Percentiles rank a stretch among this genome's conserved stretches.
phyloP scores from a whole-genome alignment of 257 asterid genomes.

The Solanum neorickii region DNA sequence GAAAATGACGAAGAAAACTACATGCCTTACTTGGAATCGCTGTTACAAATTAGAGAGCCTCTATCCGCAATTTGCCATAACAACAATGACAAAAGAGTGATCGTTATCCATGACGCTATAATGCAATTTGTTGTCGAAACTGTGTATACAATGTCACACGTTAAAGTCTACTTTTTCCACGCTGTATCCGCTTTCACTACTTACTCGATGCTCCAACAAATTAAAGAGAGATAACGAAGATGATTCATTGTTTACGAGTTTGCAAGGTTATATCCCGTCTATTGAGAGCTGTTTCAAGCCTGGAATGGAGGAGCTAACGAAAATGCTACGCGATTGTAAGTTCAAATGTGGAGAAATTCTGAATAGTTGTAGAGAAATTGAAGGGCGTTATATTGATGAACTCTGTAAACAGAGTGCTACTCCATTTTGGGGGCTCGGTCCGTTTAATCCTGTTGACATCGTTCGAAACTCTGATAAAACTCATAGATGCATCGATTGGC shows the following conservation, averaged over 20 bases:
- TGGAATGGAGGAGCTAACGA: not conserved
- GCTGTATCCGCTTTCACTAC: not conserved
- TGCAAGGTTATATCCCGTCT: not conserved
- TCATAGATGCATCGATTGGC: not conserved
- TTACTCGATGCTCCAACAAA: not conserved
- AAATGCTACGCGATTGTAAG: not conserved
- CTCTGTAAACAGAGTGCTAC: not conserved
- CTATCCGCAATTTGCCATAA: not conserved
- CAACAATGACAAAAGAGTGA: not conserved
- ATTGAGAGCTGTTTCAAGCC: not conserved
- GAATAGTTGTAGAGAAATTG: not conserved
- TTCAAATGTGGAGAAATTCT: not conserved
- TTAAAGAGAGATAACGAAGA: not conserved
- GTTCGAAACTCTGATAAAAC: not conserved
- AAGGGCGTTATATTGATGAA: not conserved
- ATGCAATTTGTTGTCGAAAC: not conserved
- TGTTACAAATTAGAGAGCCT: not conserved
- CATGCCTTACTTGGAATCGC: not conserved
- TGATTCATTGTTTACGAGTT: not conserved
- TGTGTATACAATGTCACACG: not conserved
- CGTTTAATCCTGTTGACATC: not conserved
- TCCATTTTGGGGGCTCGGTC: not conserved
- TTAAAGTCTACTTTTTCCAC: not conserved
- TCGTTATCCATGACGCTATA: not conserved
- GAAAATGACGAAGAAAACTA: not conserved